These are phyloP conservation scores for Paraphaeosphaeria minitans DNA, from an alignment of 2,329 filamentous ascomycete species.

Conservation along the genomic window DNA sequence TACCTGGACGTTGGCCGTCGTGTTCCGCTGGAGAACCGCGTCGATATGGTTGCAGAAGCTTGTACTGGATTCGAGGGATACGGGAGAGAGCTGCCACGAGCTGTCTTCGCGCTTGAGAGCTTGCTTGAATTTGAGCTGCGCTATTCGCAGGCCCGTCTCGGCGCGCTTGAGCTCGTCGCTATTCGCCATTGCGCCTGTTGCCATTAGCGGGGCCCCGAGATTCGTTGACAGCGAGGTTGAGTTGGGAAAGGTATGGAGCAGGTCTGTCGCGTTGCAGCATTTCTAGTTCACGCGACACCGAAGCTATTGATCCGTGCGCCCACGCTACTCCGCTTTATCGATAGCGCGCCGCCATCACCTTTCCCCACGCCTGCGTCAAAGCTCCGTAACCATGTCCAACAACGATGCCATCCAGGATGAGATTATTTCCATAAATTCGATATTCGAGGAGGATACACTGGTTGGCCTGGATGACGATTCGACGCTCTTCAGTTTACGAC, in stretches of 20 bases:
- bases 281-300: not conserved
- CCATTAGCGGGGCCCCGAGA: not conserved
- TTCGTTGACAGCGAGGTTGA: not conserved
- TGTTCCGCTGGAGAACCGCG: conserved; percentile 35
- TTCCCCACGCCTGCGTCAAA: not conserved
- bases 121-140: conserved; percentile 38
- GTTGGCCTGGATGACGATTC: conserved; percentile 27
- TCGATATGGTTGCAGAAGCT: conserved; percentile 33
- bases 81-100: conserved; percentile 22
- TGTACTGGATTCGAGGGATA: conserved; percentile 28
- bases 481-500: conserved; percentile 58
- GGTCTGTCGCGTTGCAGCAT: not conserved
- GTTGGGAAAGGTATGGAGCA: not conserved
- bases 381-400: conserved; percentile 27
- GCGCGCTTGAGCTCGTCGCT: conserved; percentile 31
- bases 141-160: conserved; percentile 30
- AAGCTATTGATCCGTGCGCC: not conserved
- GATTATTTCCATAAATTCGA: conserved; percentile 81
- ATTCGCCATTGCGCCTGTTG: conserved; percentile 24
- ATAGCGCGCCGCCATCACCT: not conserved
- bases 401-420: conserved; percentile 67
- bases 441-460: conserved; percentile 74
- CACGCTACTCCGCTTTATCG: conserved; percentile 10
- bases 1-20: conserved; percentile 41
- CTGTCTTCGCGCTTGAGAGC: conserved; percentile 29